phyloP scores from a whole-genome alignment of 352 stramenopile species.

The Globisporangium megalacanthum region DNA sequence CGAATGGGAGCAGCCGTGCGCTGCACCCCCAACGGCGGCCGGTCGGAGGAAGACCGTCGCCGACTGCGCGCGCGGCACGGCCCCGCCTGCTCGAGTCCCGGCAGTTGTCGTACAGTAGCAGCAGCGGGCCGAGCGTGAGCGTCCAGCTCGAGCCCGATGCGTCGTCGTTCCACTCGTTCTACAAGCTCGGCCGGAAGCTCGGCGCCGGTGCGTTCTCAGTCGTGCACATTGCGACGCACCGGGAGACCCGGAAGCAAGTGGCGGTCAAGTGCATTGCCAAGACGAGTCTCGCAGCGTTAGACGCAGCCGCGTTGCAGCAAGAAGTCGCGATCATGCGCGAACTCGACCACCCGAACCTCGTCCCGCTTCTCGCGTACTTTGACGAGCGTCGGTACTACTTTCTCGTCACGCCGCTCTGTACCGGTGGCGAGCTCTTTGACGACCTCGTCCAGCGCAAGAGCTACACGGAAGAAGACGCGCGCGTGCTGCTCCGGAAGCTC shows the following conservation, averaged over 20 bases:
- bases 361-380: constrained; percentile 71
- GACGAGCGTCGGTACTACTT: constrained; percentile 76
- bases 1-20: constrained; percentile 2
- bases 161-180: constrained; percentile 61
- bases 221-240: constrained; percentile 79
- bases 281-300: constrained; percentile 33
- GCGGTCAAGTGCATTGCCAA: constrained; percentile 81
- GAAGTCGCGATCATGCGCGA: constrained; percentile 70
- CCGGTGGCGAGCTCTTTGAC: constrained; percentile 94
- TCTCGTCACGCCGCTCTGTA: constrained; percentile 72
- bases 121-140: background rate
- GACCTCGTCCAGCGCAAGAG: constrained; percentile 90
- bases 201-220: constrained; percentile 86
- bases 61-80: constrained; percentile 4
- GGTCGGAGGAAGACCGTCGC: constrained; percentile 12
- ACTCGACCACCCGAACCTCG: constrained; percentile 68
- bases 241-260: constrained; percentile 65
- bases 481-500: constrained; percentile 87
- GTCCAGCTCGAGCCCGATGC: constrained; percentile 1
- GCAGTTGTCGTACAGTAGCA: constrained; percentile 32
- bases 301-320: constrained; percentile 58
- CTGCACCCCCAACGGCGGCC: constrained; percentile 6
- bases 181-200: constrained; percentile 82
- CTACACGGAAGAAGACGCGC: constrained; percentile 95
- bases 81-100: constrained; percentile 19